Percentiles rank a stretch among this genome's conserved stretches.
Conservation (phyloP, 129 eudicot species). For the Kitagawia praeruptora region DNA sequence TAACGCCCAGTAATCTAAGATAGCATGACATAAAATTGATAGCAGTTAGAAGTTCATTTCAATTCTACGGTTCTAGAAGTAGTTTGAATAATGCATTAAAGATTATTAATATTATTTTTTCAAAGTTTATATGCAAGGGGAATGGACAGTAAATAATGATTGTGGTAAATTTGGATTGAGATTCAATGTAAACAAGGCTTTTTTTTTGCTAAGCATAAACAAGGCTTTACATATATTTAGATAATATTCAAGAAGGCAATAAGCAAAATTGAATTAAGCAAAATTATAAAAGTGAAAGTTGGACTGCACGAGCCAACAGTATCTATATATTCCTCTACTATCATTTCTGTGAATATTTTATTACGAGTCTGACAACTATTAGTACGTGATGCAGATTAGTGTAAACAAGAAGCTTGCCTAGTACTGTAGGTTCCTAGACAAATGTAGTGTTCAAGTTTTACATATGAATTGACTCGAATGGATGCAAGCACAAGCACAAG, state of each 20-base stretch:
- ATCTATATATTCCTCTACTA: not conserved
- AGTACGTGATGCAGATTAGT: not conserved
- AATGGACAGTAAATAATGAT: not conserved
- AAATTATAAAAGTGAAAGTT: not conserved
- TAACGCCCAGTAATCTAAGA: not conserved
- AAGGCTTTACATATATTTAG: not conserved
- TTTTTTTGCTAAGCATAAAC: too few relatives aligned
- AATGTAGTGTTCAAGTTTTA: not conserved
- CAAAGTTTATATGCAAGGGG: not conserved
- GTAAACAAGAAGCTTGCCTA: not conserved
- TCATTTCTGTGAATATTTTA: not conserved
- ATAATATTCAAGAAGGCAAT: not conserved
- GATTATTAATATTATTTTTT: not conserved
- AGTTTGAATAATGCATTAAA: not conserved
- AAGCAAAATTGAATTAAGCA: not conserved
- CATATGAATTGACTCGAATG: not conserved
- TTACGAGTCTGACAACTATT: not conserved
- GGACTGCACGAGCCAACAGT: too few relatives aligned
- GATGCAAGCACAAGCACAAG: not conserved
- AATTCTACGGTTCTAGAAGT: not conserved
- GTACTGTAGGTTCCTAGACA: not conserved
- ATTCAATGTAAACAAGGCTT: not conserved
- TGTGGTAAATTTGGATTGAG: not conserved
- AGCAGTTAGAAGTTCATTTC: not conserved
- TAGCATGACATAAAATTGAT: not conserved